Evolutionary conservation across 805 yeast species (phyloP), one percentile per base, ranked within the genome.

Genomic region (Candida tallmaniae): DNA sequence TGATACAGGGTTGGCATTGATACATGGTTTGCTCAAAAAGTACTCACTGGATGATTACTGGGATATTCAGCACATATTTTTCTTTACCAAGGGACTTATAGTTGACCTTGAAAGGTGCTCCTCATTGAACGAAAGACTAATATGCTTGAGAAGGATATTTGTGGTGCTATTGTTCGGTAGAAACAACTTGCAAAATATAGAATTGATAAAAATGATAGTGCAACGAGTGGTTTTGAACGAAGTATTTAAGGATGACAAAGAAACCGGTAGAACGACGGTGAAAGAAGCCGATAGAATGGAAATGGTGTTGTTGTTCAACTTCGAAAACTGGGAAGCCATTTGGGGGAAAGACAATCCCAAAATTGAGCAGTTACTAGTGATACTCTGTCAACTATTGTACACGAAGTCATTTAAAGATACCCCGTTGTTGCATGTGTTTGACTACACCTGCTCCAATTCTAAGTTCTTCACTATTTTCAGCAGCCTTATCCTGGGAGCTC

Each of bases 81-180:
- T 43, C 27, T 14, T 43, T 14, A 12, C 35, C 5, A 29, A 28
- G 16, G 23, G 38, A 8, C 27, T 42, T 4, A 18, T 35, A 6
- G 31, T 42, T 11, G 40, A 37, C 15, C 26, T 42, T 9, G 36
- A 39, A n/a, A 17, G 25, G 3, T 26, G 38, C 18, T 17, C 35
- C 9, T 35, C 36, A 4, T 15, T 24, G 4, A 24, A 27, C 8
- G 39, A 36, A 23, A 39, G 10, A 23, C 21, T 13, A 11, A 7
- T 32, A 4, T 10, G 4, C n/a, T 12, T 42, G n/a, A 32, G 42
- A 23, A 37, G 37, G 20, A 38, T 43, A n/a, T 29, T 37, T 2
- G 14, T 36, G 4, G 29, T 35, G 4, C 18, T 35, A 23, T n/a
- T 16, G 5, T 27, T 35, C 6, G 39, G 35, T 4, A 5, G 15